Base-by-base conservation (phyloP, 1,284 basidiomycete species). In the Trametes sp. region DNA sequence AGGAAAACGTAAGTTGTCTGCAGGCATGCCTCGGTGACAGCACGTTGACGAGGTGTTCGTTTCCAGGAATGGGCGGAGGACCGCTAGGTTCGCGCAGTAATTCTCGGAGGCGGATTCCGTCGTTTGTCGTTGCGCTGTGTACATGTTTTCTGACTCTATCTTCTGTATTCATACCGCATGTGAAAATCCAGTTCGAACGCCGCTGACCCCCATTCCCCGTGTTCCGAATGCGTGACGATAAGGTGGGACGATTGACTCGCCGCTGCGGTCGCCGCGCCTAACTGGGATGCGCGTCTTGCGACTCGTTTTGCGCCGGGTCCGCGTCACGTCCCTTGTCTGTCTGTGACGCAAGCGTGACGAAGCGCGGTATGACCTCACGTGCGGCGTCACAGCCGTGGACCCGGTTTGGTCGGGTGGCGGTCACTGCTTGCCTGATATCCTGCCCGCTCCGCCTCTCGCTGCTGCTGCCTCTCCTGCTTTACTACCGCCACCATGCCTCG, bases 31-130 rank as follows among this genome's bases (percentile, higher is more conserved):
- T 41, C 50, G 21, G 13, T 46, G 10, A n/a, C 24, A 50, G 26
- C 29, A 50, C 19, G 48, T 55, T 65, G 51, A 62, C 53, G 23
- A 38, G 23, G 7, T 29, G 24, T 23, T 50, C 42, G 11, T 21
- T 58, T 28, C 54, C 61, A 73, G 92, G 92, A 94, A 92, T 94
- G 92, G 92, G 92, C 92, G 64, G 92, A 94, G 82, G 92, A 94
- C 74, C 88, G 92, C 80, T 93, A 82, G 86, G 72, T 64, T 65
- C 65, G 57, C 70, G 49, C 68, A 60, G 42, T 46, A 42, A 29
- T 44, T 21, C n/a, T n/a, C n/a, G 35, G 36, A 49, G 58, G 62
- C 68, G 66, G 69, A 60, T 68, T 65, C 66, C 62, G 54, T 70
- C 63, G 67, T 68, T 69, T 72, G 44, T 59, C 53, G 61, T 51